Base-by-base conservation (phyloP, 2,329 filamentous ascomycete genomes). In the Aureobasidium sp. region DNA sequence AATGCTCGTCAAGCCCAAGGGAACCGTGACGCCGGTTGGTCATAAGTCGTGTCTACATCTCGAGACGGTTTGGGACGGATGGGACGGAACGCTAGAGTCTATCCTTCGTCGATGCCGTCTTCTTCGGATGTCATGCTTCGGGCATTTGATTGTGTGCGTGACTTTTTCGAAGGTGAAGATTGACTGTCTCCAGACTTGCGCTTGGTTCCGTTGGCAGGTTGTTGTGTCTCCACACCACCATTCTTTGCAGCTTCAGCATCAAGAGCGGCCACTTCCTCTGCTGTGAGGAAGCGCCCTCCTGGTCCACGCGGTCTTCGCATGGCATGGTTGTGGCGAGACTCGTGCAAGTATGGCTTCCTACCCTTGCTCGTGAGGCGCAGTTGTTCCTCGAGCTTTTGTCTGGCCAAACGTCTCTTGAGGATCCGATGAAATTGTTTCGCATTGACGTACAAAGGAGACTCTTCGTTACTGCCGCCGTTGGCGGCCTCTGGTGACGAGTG, bases 401-500 rank as follows among this genome's bases (percentile, higher is more conserved):
- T 85, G 7, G 94, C 94, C 66, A 97, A 91, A 63, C 94, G 85
- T 63, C 94, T 85, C 80, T 99, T 97, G 61, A 99, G 77, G 53
- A 99, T 99, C 29, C 94, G 89, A 73, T 99, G 94, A 69, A 99
- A 99, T 71, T 99, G 94, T 75, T 99, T 99, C 5, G 94, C 94
- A 70, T 99, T 99, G 70, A 99, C 94, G 69, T 99, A 99, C 0
- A 99, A 80, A 0, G 94, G 94, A 0, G 93, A 93, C 72, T 99
- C 94, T 73, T 97, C 94, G 4, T 87, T 86, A 15, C 83, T 83
- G 15, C 79, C 81, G 8, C 87, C 79, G 12, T 34, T 34, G 1
- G 88, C 83, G 5, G 71, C 85, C 72, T 97, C 92, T 8, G 91
- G 90, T 0, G 91, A 93, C 65, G 90, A 86, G 76, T 87, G 87